Conservation (phyloP, 164 flowering plant species). For the Macadamia integrifolia region DNA sequence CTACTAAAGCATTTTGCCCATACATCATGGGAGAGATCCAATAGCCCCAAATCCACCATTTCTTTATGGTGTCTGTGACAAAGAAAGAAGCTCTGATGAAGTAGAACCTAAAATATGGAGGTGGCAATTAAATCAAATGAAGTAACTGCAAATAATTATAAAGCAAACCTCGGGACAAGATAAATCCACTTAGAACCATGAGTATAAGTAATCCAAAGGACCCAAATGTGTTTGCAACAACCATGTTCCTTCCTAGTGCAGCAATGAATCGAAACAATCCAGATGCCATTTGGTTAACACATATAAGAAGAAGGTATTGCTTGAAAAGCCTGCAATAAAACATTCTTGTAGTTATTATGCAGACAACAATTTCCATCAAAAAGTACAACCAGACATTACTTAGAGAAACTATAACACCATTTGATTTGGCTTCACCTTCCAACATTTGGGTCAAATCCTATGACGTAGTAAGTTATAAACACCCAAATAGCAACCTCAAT, state of each 20-base stretch:
- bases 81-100: too few relatives aligned
- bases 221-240: slow-evolving; percentile 48
- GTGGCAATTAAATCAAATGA: too few relatives aligned
- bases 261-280: slow-evolving; percentile 40
- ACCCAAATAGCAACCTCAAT: slow-evolving; percentile 49
- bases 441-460: slow-evolving; percentile 48
- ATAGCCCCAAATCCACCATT: slow-evolving; percentile 61
- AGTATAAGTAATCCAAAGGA: slow-evolving; percentile 33
- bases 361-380: neutral
- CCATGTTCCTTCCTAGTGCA: slow-evolving; percentile 42
- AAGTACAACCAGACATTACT: neutral
- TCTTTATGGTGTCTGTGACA: slow-evolving; percentile 38
- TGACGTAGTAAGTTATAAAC: slow-evolving; percentile 41
- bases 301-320: slow-evolving; percentile 35
- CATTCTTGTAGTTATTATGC: neutral
- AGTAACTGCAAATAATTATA: too few relatives aligned
- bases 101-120: too few relatives aligned
- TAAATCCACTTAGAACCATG: slow-evolving; percentile 39
- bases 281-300: slow-evolving; percentile 54
- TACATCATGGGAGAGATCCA: slow-evolving; percentile 57
- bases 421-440: slow-evolving; percentile 28
- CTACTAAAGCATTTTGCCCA: slow-evolving; percentile 39
- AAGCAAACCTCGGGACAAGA: slow-evolving; percentile 40
- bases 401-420: neutral
- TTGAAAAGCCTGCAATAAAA: slow-evolving; percentile 39